phyloP scores from a whole-genome alignment of 2,329 filamentous ascomycete genomes.

The Fusarium oligoseptatum region DNA sequence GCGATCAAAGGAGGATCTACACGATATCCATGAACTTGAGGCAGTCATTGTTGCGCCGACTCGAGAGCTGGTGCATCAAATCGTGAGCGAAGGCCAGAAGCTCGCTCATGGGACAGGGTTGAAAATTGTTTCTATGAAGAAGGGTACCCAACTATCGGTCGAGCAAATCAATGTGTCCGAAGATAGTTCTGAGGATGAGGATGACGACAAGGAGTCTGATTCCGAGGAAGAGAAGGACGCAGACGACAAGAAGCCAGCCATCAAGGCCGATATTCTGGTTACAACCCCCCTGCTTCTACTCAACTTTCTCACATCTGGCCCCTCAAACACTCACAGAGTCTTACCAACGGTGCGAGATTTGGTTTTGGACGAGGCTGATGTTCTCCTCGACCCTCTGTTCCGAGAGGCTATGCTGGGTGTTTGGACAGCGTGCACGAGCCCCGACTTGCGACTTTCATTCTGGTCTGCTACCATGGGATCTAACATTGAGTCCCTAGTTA shows the following conservation, averaged over 20 bases:
- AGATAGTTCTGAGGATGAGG: conserved; percentile 54
- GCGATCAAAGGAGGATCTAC: conserved; percentile 59
- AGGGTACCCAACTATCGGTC: conserved; percentile 79
- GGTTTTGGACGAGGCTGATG: conserved; percentile 93
- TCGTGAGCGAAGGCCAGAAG: conserved; percentile 88
- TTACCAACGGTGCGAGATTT: conserved; percentile 79
- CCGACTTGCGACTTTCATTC: conserved; percentile 79
- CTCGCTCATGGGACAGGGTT: conserved; percentile 81
- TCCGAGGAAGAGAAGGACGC: conserved; percentile 51
- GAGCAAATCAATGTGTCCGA: conserved; percentile 55
- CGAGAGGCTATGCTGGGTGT: conserved; percentile 87
- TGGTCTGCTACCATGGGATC: conserved; percentile 99
- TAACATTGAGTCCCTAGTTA: conserved; percentile 84
- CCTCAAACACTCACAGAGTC: conserved; percentile 60
- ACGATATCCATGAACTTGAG: conserved; percentile 65
- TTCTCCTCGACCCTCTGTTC: conserved; percentile 92
- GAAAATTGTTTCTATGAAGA: conserved; percentile 84
- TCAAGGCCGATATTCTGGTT: conserved; percentile 56
- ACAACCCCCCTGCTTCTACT: conserved; percentile 73
- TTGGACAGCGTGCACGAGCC: conserved; percentile 82
- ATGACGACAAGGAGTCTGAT: conserved; percentile 55
- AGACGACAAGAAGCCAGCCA: conserved; percentile 46
- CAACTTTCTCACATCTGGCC: conserved; percentile 72
- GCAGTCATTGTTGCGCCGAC: conserved; percentile 83
- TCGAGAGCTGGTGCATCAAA: conserved; percentile 82